Conservation (phyloP, 2,329 filamentous ascomycete species). For the Aspergillus pseudoviridinutans region DNA sequence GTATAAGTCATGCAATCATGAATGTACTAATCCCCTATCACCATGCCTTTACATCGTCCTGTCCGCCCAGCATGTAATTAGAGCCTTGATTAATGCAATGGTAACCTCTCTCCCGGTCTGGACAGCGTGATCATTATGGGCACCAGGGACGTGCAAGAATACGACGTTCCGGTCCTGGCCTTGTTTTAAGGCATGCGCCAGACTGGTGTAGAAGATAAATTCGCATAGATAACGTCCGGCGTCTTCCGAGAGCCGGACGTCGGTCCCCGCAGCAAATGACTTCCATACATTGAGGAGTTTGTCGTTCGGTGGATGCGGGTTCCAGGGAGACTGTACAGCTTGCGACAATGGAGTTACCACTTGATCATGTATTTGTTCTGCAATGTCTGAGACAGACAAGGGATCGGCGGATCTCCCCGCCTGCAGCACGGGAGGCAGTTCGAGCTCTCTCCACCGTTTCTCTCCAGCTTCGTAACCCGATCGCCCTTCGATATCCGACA, state of each 20-base stretch:
- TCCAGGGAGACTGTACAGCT: slow-evolving; percentile 1
- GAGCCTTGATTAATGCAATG: slow-evolving; percentile 40
- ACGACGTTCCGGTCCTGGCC: slow-evolving; percentile 47
- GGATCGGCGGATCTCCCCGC: slow-evolving; percentile 37
- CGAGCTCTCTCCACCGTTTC: slow-evolving; percentile 51
- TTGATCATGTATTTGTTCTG: not conserved
- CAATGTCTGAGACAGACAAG: not conserved
- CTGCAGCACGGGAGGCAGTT: slow-evolving; percentile 49
- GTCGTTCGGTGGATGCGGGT: slow-evolving; percentile 29
- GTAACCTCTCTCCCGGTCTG: slow-evolving; percentile 38
- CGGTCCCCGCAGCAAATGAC: slow-evolving; percentile 24
- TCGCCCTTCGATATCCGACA: slow-evolving; percentile 64
- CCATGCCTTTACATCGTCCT: slow-evolving; percentile 7
- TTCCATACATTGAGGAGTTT: slow-evolving; percentile 35
- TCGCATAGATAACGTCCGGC: slow-evolving; percentile 73
- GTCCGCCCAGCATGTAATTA: slow-evolving; percentile 40
- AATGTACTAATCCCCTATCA: not conserved
- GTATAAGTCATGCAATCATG: not conserved
- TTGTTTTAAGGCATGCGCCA: slow-evolving; percentile 44
- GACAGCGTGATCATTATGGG: slow-evolving; percentile 47
- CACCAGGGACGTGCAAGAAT: slow-evolving; percentile 70
- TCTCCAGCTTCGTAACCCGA: slow-evolving; percentile 43
- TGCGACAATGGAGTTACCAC: not conserved
- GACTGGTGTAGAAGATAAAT: slow-evolving; percentile 70
- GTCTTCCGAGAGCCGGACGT: slow-evolving; percentile 61